A percentile compares a stretch with the other conserved stretches of the same genome.
Conservation (phyloP, 768 basidiomycete species). For the Tricholomella constricta region DNA sequence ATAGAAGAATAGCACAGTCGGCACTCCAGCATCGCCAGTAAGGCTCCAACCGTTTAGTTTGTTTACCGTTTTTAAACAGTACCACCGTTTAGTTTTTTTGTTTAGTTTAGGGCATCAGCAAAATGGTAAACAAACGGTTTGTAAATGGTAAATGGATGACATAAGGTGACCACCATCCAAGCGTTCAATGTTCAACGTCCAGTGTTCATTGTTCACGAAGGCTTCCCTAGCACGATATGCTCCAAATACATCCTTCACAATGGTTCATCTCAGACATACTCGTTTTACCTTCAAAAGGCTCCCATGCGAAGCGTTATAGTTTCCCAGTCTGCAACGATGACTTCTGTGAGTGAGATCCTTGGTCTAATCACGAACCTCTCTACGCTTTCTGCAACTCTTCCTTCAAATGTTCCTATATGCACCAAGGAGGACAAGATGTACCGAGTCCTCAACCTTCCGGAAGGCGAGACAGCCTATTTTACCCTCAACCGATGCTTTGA, state of each 20-base stretch:
- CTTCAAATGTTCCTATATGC: not conserved
- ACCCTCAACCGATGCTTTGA: not conserved
- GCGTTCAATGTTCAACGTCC: too few relatives aligned
- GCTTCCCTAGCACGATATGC: too few relatives aligned
- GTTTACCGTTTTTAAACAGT: slow-evolving; percentile 9
- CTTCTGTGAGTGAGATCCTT: not conserved
- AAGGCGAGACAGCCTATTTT: not conserved
- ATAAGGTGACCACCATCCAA: too few relatives aligned
- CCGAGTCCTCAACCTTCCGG: not conserved
- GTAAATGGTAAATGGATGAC: not conserved
- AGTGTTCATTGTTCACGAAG: too few relatives aligned
- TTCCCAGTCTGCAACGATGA: too few relatives aligned
- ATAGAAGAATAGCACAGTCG: slow-evolving; percentile 79
- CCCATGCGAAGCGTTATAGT: too few relatives aligned
- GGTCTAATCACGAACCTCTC: not conserved
- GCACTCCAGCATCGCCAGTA: slow-evolving; percentile 48
- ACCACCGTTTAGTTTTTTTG: slow-evolving; percentile 6
- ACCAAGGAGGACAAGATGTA: slow-evolving; percentile 6
- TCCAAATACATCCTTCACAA: too few relatives aligned
- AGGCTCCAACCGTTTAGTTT: slow-evolving; percentile 14
- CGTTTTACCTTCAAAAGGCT: too few relatives aligned
- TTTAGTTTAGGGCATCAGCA: too few relatives aligned
- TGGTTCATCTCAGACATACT: too few relatives aligned
- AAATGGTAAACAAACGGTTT: slow-evolving; percentile 8
- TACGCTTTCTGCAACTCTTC: not conserved